These are phyloP conservation scores for Colletotrichum sp. DNA, from an alignment of 2,329 filamentous ascomycete genomes.

Conservation along the genomic window DNA sequence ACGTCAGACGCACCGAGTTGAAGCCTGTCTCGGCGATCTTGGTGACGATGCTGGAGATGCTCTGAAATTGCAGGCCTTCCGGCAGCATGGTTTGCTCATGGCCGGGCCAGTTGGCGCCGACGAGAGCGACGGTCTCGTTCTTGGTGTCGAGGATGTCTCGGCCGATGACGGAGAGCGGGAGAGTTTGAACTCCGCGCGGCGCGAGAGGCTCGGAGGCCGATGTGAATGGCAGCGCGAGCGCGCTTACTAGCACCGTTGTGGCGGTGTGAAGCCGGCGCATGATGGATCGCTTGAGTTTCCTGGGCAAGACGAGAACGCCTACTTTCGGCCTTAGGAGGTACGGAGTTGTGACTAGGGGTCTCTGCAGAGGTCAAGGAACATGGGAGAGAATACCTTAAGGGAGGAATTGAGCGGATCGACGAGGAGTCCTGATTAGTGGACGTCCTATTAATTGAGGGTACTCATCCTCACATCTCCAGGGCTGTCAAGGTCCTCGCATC, in stretches of 20 bases:
- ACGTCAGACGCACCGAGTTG: constrained; percentile 61
- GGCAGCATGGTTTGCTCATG: constrained; percentile 60
- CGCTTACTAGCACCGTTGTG: not conserved
- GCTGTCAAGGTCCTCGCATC: not conserved
- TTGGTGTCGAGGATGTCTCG: constrained; percentile 54
- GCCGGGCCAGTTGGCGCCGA: constrained; percentile 59
- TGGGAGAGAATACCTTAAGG: not conserved
- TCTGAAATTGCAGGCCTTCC: constrained; percentile 60
- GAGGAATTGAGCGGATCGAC: not conserved
- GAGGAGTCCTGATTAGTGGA: not conserved
- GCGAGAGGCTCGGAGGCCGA: not conserved
- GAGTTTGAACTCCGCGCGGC: not conserved
- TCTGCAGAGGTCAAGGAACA: not conserved
- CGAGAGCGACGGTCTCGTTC: constrained; percentile 44
- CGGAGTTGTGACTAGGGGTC: not conserved
- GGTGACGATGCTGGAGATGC: constrained; percentile 50
- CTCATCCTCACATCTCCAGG: not conserved
- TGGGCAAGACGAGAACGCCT: not conserved
- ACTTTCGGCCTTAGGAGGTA: not conserved
- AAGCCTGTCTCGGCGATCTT: constrained; percentile 57
- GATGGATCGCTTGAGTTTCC: not conserved
- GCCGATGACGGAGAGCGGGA: constrained; percentile 3
- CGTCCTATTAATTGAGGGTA: not conserved
- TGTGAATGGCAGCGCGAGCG: constrained; percentile 11
- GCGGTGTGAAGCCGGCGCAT: not conserved